Evolutionary conservation across 257 asterid species (phyloP).

Genomic region (Solanum chmielewskii): DNA sequence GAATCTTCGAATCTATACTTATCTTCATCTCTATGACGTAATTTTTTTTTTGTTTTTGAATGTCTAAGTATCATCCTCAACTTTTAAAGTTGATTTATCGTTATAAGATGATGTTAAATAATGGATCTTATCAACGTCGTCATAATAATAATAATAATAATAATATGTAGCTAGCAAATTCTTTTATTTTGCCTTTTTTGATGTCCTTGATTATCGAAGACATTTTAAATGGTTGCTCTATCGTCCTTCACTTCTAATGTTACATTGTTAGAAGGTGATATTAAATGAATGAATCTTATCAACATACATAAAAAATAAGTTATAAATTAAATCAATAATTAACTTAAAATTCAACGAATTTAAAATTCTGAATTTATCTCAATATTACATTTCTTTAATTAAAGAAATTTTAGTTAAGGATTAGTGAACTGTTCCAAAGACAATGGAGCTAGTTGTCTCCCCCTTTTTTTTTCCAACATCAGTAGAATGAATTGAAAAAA

Average conservation of each 20-base stretch:
- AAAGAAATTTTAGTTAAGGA: neutral
- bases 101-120: neutral
- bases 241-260: neutral
- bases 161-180: too few relatives aligned
- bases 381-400: neutral
- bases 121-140: neutral
- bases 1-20: neutral
- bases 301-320: neutral
- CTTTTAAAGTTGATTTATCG: neutral
- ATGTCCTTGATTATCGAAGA: neutral
- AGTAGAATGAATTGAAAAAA: neutral
- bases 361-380: neutral
- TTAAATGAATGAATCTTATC: neutral
- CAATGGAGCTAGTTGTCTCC: conserved; percentile 9
- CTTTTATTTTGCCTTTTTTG: neutral
- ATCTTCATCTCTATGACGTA: neutral
- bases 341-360: neutral
- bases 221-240: neutral
- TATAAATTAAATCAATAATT: neutral
- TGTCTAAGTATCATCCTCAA: neutral
- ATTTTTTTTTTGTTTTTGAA: neutral
- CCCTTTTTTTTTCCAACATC: neutral
- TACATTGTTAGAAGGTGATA: neutral
- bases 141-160: neutral
- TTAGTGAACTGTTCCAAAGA: neutral